phyloP scores from a whole-genome alignment of 2,329 filamentous ascomycete species.

The Colletotrichum sp. region DNA sequence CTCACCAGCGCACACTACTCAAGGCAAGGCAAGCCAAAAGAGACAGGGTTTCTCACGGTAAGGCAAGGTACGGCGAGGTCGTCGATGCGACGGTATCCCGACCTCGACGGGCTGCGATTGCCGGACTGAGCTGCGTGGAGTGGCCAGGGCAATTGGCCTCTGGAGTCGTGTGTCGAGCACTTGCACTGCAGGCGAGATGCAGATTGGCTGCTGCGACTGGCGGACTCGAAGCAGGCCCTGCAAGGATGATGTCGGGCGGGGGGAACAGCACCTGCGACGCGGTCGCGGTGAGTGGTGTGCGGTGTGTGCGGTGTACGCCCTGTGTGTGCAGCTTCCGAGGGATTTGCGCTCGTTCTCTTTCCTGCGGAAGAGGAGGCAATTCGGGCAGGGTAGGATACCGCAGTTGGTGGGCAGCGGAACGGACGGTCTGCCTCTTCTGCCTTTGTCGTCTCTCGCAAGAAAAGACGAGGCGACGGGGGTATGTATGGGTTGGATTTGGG shows the following conservation, averaged over 20 bases:
- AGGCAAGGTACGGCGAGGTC: neutral
- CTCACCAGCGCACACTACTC: neutral
- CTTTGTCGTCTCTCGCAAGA: neutral
- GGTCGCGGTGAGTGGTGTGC: neutral
- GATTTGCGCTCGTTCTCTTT: neutral
- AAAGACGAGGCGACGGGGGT: constrained; percentile 13
- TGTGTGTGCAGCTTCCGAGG: neutral
- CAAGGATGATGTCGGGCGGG: constrained; percentile 16
- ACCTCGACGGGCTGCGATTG: neutral
- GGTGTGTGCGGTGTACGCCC: constrained; percentile 2
- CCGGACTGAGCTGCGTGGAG: neutral
- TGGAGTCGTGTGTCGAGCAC: neutral
- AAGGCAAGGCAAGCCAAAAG: neutral
- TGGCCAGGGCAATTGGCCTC: constrained; percentile 10
- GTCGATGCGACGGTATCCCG: constrained; percentile 13
- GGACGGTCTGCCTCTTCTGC: neutral
- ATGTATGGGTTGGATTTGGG: neutral
- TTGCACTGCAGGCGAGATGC: neutral
- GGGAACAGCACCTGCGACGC: constrained; percentile 11
- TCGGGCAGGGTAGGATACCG: neutral
- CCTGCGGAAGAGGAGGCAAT: neutral
- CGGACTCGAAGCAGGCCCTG: neutral
- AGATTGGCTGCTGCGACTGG: neutral
- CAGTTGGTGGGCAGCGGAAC: neutral
- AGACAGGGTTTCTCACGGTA: neutral